Evolutionary conservation across 495 filamentous ascomycete species (phyloP), one percentile per base, ranked within the genome.

Genomic region (Podospora bellae-mahoneyi): DNA sequence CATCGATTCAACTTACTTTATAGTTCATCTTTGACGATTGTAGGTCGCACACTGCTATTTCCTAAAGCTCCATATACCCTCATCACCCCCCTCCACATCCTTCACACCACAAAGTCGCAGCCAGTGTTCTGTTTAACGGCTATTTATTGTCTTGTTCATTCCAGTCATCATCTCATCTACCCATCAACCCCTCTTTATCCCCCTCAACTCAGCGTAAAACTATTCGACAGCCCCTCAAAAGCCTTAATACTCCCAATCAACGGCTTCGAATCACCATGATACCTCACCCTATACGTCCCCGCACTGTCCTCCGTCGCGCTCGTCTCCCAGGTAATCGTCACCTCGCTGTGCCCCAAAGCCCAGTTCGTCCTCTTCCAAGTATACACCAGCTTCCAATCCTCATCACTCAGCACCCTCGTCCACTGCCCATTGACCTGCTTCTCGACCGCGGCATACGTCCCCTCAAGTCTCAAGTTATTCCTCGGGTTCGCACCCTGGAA

Each of bases 401-500:
- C 75, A 74, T 97, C 93, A 65, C 86, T 85, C 48, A 89, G 82
- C 19, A 96, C 87, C 65, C 78, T 82, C 53, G 79, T 82, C 95
- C 95, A 99, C 3, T 70, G 75, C 3, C 77, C 78, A 7, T 74
- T 79, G n/a, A 85, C 66, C 66, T 78, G 68, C 68, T 78, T 82
- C 83, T 98, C 94, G 2, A 97, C 87, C 2, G 89, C 90, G 5
- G 89, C 89, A 71, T 87, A 97, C 2, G 93, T 97, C 7, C 86
- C 88, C 72, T 92, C 94, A 26, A 91, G 85, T 5, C 88, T 85
- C 32, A 97, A 82, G 68, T 97, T 91, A 75, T 99, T 97, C 18
- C 95, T 84, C 58, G 95, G 95, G 72, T 97, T 97, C 2, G 94
- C 93, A 55, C 91, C 95, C 5, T 92, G 86, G 76, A 99, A 99